Percentiles rank a stretch among this genome's conserved stretches.
Evolutionary conservation across 306 rosid genomes (phyloP).

Genomic region (Malus fusca): DNA sequence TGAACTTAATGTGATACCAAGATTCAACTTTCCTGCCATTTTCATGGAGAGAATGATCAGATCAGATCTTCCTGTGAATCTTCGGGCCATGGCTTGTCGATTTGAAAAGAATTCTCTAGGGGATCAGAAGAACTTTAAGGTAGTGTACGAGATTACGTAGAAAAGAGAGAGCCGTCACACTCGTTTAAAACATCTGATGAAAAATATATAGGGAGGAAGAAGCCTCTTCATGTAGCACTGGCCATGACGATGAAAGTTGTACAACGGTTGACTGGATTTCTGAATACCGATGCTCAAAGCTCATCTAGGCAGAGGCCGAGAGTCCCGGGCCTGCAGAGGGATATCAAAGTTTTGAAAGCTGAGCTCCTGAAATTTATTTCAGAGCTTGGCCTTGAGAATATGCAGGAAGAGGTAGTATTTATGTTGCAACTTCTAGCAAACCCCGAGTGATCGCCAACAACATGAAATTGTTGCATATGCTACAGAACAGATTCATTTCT

Average conservation of each 20-base stretch:
- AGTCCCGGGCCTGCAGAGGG: conserved; percentile 83
- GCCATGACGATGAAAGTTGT: conserved; percentile 16
- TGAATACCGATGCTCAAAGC: conserved; percentile 19
- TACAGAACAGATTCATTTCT: not conserved
- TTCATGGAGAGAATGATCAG: conserved; percentile 82
- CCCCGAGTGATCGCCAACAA: not conserved
- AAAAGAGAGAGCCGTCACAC: conserved; percentile 32
- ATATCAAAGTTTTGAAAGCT: not conserved
- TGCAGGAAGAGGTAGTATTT: conserved; percentile 55
- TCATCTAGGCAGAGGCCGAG: conserved; percentile 47
- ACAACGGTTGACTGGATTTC: conserved; percentile 18
- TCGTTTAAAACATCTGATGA: conserved; percentile 25
- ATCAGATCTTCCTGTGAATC: conserved; percentile 92
- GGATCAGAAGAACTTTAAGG: conserved; percentile 24
- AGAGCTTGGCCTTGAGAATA: conserved; percentile 34
- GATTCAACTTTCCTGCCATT: conserved; percentile 90
- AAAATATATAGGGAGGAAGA: conserved; percentile 22
- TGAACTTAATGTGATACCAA: conserved; percentile 87
- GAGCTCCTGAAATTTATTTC: too few relatives aligned
- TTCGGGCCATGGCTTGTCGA: conserved; percentile 73
- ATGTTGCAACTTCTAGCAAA: not conserved
- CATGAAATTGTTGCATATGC: not conserved
- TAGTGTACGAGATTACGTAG: conserved; percentile 73
- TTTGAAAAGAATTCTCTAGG: conserved; percentile 51
- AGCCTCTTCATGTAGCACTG: conserved; percentile 22